These are phyloP conservation scores for Stenocarpella maydis DNA, from an alignment of 2,329 filamentous ascomycete genomes.

Conservation along the genomic window DNA sequence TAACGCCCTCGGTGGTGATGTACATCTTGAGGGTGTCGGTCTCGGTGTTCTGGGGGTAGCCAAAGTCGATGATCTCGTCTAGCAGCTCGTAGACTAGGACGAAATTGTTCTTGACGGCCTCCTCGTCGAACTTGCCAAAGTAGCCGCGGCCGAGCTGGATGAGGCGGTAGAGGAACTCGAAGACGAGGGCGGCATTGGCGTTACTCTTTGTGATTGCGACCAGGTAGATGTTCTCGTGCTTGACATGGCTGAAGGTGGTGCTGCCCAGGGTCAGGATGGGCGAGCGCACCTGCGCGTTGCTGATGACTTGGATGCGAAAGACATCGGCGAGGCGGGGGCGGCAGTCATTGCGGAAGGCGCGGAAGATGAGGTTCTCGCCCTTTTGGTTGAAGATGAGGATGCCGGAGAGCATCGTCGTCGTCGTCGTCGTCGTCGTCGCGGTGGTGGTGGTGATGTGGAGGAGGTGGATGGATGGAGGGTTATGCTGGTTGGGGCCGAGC, in stretches of 20 bases:
- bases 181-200: slow-evolving; percentile 96
- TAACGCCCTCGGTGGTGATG: slow-evolving; percentile 98
- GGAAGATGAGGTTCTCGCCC: slow-evolving; percentile 99
- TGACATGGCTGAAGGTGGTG: slow-evolving; percentile 99
- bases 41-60: slow-evolving; percentile 98
- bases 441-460: too few relatives aligned
- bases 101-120: slow-evolving; percentile 99
- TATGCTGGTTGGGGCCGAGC: neutral
- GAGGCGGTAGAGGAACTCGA: slow-evolving; percentile 95
- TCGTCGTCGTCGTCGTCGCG: slow-evolving; percentile 74
- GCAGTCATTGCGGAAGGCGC: slow-evolving; percentile 98
- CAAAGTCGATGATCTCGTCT: slow-evolving; percentile 98
- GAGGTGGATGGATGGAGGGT: neutral
- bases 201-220: slow-evolving; percentile 99
- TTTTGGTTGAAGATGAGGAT: slow-evolving; percentile 99
- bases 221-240: slow-evolving; percentile 98
- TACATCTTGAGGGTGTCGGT: slow-evolving; percentile 99
- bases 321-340: slow-evolving; percentile 96
- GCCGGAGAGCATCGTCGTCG: slow-evolving; percentile 81
- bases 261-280: slow-evolving; percentile 96
- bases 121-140: slow-evolving; percentile 99
- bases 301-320: slow-evolving; percentile 99
- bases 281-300: slow-evolving; percentile 95
- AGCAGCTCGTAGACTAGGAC: slow-evolving; percentile 97
- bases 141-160: slow-evolving; percentile 92